phyloP scores from a whole-genome alignment of 148 eudicot species.

The Camellia granthamiana region DNA sequence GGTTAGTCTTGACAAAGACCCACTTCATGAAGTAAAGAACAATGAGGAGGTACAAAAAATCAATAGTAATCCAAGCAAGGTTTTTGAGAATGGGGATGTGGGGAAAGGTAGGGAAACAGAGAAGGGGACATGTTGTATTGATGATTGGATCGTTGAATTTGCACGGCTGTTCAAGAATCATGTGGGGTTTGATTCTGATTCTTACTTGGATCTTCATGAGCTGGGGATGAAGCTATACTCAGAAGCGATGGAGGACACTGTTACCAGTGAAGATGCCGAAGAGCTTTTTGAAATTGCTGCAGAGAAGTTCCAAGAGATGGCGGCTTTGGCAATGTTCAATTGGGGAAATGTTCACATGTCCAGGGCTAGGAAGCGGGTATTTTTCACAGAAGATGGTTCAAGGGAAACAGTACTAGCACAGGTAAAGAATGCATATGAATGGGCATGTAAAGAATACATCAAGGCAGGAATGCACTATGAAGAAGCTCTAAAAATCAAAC shows the following conservation, averaged over 20 bases:
- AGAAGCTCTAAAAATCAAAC: slow-evolving; percentile 71
- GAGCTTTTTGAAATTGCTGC: slow-evolving; percentile 77
- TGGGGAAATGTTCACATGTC: slow-evolving; percentile 98
- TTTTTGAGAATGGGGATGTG: slow-evolving; percentile 31
- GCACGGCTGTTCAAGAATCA: slow-evolving; percentile 83
- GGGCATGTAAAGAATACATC: slow-evolving; percentile 72
- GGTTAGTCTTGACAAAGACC: slow-evolving; percentile 83
- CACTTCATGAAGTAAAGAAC: slow-evolving; percentile 45
- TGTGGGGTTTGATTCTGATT: slow-evolving; percentile 91
- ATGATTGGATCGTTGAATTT: slow-evolving; percentile 86
- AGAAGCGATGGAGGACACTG: slow-evolving; percentile 85
- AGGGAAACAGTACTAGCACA: slow-evolving; percentile 40
- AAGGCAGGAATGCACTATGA: slow-evolving; percentile 65
- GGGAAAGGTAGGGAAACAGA: slow-evolving; percentile 24
- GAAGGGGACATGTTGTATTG: slow-evolving; percentile 45
- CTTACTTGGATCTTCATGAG: slow-evolving; percentile 84
- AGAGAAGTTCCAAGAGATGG: slow-evolving; percentile 89
- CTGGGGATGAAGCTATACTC: slow-evolving; percentile 84
- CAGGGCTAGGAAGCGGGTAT: slow-evolving; percentile 66
- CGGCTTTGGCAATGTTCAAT: slow-evolving; percentile 88
- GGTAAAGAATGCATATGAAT: slow-evolving; percentile 63
- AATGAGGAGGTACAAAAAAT: slow-evolving; percentile 21
- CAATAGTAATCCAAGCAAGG: slow-evolving; percentile 21
- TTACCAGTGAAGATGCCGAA: slow-evolving; percentile 83
- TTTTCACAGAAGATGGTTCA: slow-evolving; percentile 53